Evolutionary conservation across 1,139 yeast species (phyloP).

Genomic region (Yamadazyma atlantica): DNA sequence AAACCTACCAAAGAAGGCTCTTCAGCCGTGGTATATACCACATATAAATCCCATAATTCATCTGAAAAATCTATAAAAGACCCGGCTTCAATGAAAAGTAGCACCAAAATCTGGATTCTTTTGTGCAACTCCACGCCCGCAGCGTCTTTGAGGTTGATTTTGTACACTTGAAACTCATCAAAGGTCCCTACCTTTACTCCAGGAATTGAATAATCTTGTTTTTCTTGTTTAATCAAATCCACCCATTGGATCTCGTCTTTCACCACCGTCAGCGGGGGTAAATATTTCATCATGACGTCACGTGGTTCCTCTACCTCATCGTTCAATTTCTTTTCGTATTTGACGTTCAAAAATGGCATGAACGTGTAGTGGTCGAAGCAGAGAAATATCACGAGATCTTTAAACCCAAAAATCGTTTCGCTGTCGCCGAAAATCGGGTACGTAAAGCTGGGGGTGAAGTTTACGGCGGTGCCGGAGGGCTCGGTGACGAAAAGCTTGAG

Average conservation of each 20-base stretch:
- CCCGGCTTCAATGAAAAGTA: constrained; percentile 92
- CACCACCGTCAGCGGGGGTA: constrained; percentile 61
- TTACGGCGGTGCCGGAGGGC: constrained; percentile 52
- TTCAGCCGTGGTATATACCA: constrained; percentile 45
- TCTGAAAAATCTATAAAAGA: constrained; percentile 79
- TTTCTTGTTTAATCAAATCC: constrained; percentile 51
- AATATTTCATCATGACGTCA: constrained; percentile 49
- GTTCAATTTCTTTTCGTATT: constrained; percentile 52
- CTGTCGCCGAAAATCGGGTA: constrained; percentile 93
- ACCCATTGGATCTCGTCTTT: constrained; percentile 72
- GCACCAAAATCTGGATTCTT: constrained; percentile 74
- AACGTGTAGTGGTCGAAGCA: constrained; percentile 50
- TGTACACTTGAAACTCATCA: constrained; percentile 31
- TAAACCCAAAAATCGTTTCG: constrained; percentile 85
- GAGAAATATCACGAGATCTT: constrained; percentile 54
- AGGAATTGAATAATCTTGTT: constrained; percentile 43
- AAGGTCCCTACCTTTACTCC: constrained; percentile 44
- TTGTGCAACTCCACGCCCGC: constrained; percentile 56
- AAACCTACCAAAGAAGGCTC: constrained; percentile 66
- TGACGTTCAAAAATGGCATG: constrained; percentile 53
- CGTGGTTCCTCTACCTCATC: constrained; percentile 53
- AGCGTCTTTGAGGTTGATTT: constrained; percentile 39
- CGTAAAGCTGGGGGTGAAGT: constrained; percentile 74
- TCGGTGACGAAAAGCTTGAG: constrained; percentile 55
- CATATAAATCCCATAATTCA: constrained; percentile 67